Evolutionary conservation across 1,139 yeast species (phyloP).

Genomic region (Blastobotrys aristatus): DNA sequence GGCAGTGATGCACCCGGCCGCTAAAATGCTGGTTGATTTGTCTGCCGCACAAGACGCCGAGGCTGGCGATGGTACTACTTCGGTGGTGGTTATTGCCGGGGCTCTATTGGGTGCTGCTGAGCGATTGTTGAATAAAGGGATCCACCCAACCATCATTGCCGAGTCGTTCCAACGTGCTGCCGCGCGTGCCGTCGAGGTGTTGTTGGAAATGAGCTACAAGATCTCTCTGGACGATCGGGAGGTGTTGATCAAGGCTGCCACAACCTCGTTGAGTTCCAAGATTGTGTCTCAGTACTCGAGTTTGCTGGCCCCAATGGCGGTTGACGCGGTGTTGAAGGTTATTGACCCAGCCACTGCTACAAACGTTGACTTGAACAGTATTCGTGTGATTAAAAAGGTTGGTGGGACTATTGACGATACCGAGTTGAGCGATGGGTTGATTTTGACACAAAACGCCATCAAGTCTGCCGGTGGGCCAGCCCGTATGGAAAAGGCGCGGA

Average conservation of each 20-base stretch:
- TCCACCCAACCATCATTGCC: conserved; percentile 92
- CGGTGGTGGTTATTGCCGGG: conserved; percentile 94
- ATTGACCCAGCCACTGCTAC: conserved; percentile 49
- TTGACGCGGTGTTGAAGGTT: conserved; percentile 84
- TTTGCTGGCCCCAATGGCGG: conserved; percentile 87
- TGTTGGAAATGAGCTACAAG: conserved; percentile 77
- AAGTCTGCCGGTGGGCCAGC: conserved; percentile 96
- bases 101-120: conserved; percentile 94
- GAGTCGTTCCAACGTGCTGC: conserved; percentile 96
- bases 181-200: conserved; percentile 72
- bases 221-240: conserved; percentile 73
- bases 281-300: conserved; percentile 90
- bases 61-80: conserved; percentile 98
- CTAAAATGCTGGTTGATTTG: conserved; percentile 95
- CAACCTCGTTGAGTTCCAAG: conserved; percentile 89
- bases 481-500: conserved; percentile 87
- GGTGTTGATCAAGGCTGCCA: conserved; percentile 83
- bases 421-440: conserved; percentile 87
- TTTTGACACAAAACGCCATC: conserved; percentile 81
- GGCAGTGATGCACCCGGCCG: conserved; percentile 97
- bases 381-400: conserved; percentile 83
- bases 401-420: conserved; percentile 99
- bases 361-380: conserved; percentile 82
- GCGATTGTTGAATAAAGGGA: conserved; percentile 77
- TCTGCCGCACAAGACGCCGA: conserved; percentile 97